phyloP scores from a whole-genome alignment of 1,139 yeast species.

The Kluyveromyces marxianus region DNA sequence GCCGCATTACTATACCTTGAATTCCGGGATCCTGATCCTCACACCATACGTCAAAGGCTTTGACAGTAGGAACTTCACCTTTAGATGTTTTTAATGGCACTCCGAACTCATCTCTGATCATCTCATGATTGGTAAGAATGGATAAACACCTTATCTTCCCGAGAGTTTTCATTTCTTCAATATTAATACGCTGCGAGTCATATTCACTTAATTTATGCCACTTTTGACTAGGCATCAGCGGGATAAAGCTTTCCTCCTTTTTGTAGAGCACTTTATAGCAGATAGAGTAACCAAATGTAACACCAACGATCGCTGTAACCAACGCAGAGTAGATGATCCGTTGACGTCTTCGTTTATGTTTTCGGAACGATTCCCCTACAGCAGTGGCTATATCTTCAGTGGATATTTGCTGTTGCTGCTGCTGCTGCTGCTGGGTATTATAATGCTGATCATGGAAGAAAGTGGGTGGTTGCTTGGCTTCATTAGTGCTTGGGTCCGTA shows the following conservation, averaged over 20 bases:
- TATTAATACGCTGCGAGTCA: slow-evolving; percentile 20
- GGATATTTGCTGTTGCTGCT: too few species aligned
- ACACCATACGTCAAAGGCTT: slow-evolving; percentile 26
- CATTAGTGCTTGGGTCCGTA: slow-evolving; percentile 13
- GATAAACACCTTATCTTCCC: slow-evolving; percentile 20
- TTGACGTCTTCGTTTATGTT: slow-evolving; percentile 9
- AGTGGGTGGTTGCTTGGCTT: slow-evolving; percentile 9
- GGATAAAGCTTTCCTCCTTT: slow-evolving; percentile 21
- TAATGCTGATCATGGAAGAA: slow-evolving; percentile 4
- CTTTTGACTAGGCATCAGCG: slow-evolving; percentile 23
- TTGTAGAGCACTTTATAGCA: slow-evolving; percentile 24
- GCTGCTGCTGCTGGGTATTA: neutral
- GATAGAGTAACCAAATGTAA: slow-evolving; percentile 23
- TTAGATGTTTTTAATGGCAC: slow-evolving; percentile 22
- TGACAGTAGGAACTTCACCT: slow-evolving; percentile 14
- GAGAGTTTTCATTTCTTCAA: slow-evolving; percentile 15
- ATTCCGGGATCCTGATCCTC: slow-evolving; percentile 28
- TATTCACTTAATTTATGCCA: slow-evolving; percentile 18
- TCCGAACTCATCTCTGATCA: slow-evolving; percentile 28
- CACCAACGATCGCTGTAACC: slow-evolving; percentile 14
- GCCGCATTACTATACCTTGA: slow-evolving; percentile 20
- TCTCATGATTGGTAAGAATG: slow-evolving; percentile 22
- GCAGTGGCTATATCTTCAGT: slow-evolving; percentile 4
- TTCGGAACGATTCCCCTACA: slow-evolving; percentile 7
- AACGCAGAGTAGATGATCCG: slow-evolving; percentile 12